These are phyloP conservation scores for Ensete glaucum DNA, from an alignment of 176 grass and related monocot species.

Conservation along the genomic window DNA sequence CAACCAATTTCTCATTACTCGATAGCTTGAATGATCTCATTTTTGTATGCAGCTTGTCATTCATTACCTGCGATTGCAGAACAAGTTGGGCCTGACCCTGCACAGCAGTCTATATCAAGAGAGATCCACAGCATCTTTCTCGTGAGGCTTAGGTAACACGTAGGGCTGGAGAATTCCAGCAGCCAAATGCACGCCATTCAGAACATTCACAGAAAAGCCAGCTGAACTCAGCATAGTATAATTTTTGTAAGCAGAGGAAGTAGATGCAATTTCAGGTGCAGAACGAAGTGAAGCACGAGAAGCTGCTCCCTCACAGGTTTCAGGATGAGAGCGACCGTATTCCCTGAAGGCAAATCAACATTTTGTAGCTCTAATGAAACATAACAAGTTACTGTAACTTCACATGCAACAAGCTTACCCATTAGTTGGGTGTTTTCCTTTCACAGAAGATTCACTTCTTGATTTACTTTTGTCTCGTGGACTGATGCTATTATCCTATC, in stretches of 20 bases:
- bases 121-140: neutral
- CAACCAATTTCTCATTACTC: too few species aligned
- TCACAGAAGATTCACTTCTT: neutral
- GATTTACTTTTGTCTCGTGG: conserved; percentile 7
- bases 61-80: neutral
- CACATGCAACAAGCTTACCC: conserved; percentile 4
- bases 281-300: neutral
- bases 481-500: neutral
- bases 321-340: neutral
- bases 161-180: conserved; percentile 3
- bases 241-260: neutral
- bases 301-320: conserved; percentile 5
- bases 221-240: neutral
- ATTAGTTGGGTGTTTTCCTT: neutral
- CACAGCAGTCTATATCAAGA: neutral
- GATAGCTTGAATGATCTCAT: too few species aligned
- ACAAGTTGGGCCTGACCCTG: neutral
- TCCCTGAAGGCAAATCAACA: neutral
- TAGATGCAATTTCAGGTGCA: neutral
- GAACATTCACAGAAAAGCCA: neutral
- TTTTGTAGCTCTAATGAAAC: neutral
- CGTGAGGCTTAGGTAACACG: conserved; percentile 2
- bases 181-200: neutral
- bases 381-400: neutral
- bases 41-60: too few species aligned